Evolutionary conservation across 441 rosid genomes (phyloP), one percentile per base, ranked within the genome.

Genomic region (Biscutella laevigata): DNA sequence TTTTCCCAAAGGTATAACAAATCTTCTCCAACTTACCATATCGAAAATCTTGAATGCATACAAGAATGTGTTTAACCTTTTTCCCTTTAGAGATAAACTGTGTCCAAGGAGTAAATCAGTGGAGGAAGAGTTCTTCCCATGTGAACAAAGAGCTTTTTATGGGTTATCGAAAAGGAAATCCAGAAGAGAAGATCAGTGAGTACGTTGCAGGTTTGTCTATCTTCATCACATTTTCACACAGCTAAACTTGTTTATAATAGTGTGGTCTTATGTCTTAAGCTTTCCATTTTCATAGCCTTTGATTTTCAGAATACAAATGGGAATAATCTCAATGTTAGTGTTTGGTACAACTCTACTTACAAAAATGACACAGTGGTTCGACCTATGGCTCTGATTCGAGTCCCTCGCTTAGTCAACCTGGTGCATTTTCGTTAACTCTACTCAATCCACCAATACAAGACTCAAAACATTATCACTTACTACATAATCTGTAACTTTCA

Each of bases 331-430:
- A 86, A 81, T 43, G 83, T 81, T 68, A 75, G 33, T 74, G 65
- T 88, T 60, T 86, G 95, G 99, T 88, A 82, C 74, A 88, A 94
- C 68, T 73, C 94, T 8, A 78, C 84, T 19, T 77, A 77, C 49
- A 78, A 70, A 72, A 77, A 84, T 60, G 66, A 71, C 53, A 51
- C 76, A 3, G 43, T 64, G 45, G 13, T 38, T 52, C 10, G n/a
- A 7, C 58, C 78, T 13, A 57, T 59, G 45, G 61, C 73, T 34
- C 65, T 81, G 71, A 15, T 81, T 64, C 86, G 94, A 66, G 77
- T 81, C 56, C 81, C 90, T 12, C 92, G 95, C 34, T 73, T 83
- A 13, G 76, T 94, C 22, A 88, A 94, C 72, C 70, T 88, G 95
- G 99, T 88, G 77, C 34, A 46, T 37, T 39, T 40, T 37, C 0